These are phyloP conservation scores for Claviceps cyperi DNA, from an alignment of 2,329 filamentous ascomycete species.

Conservation along the genomic window DNA sequence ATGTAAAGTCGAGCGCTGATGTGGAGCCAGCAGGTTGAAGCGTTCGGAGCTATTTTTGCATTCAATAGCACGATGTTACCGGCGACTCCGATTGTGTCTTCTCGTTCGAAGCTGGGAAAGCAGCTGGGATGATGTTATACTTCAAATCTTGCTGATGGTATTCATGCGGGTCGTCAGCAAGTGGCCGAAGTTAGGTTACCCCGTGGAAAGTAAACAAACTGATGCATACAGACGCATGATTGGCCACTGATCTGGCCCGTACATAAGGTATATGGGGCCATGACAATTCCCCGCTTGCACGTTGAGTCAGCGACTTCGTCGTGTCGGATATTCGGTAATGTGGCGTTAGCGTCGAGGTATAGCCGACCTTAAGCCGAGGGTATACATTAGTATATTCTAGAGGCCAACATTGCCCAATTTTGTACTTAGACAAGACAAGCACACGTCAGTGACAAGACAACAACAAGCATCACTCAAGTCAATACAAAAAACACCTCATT, in stretches of 20 bases:
- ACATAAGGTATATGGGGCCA: no score
- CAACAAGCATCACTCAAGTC: no score
- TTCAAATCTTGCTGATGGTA: background rate
- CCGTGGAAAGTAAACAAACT: constrained; percentile 30
- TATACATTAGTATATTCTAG: no score
- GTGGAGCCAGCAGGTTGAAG: background rate
- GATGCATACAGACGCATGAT: constrained; percentile 9
- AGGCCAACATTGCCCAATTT: no score
- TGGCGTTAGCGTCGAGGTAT: no score
- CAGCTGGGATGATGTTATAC: background rate
- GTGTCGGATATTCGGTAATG: no score
- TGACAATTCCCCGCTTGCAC: constrained; percentile 6
- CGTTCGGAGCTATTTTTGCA: background rate
- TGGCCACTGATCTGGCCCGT: constrained; percentile 8
- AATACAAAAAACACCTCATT: no score
- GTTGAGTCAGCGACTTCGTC: constrained; percentile 11
- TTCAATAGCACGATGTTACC: background rate
- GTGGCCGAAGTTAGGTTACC: constrained; percentile 22
- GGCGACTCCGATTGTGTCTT: constrained; percentile 1
- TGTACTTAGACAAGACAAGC: no score
- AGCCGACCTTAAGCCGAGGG: no score
- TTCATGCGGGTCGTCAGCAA: background rate
- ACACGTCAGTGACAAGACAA: no score
- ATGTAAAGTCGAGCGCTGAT: constrained; percentile 7
- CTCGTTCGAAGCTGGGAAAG: background rate